These are phyloP conservation scores for Fusarium camptoceras DNA, from an alignment of 2,329 filamentous ascomycete genomes.

Conservation along the genomic window DNA sequence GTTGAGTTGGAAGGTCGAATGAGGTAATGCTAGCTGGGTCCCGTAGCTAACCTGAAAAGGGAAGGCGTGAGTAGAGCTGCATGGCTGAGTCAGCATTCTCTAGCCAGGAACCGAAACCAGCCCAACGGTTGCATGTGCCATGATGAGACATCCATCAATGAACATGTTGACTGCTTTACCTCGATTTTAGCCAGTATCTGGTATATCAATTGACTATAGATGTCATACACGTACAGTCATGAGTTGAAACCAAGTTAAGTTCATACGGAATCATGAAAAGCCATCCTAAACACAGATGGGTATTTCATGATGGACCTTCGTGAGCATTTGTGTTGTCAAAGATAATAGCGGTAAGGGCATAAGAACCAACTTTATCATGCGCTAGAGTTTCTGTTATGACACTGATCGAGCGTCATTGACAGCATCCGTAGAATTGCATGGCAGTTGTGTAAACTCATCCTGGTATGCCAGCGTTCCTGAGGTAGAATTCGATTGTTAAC, in stretches of 20 bases:
- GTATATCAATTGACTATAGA: neutral
- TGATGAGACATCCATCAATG: neutral
- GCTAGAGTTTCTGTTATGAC: neutral
- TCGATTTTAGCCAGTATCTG: neutral
- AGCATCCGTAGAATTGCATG: neutral
- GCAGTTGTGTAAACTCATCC: neutral
- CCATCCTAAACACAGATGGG: neutral
- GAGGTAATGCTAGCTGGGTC: slow-evolving; percentile 42
- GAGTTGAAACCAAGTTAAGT: neutral
- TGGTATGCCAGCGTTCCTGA: neutral
- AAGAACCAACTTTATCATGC: no score
- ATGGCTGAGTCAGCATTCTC: slow-evolving; percentile 6
- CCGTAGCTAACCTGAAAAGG: slow-evolving; percentile 1
- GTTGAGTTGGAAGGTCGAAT: slow-evolving; percentile 44
- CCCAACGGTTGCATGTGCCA: neutral
- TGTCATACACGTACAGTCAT: accelerated
- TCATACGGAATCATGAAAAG: neutral
- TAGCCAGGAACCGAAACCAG: slow-evolving; percentile 12
- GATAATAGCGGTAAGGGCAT: no score
- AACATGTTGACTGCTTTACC: neutral
- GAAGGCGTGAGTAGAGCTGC: slow-evolving; percentile 4
- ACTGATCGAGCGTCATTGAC: neutral
- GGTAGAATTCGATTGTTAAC: neutral
- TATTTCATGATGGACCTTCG: neutral
- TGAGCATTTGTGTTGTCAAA: neutral